A percentile compares a stretch with the other conserved stretches of the same genome.
phyloP scores from a whole-genome alignment of 768 basidiomycete genomes.

The Suillus spraguei region DNA sequence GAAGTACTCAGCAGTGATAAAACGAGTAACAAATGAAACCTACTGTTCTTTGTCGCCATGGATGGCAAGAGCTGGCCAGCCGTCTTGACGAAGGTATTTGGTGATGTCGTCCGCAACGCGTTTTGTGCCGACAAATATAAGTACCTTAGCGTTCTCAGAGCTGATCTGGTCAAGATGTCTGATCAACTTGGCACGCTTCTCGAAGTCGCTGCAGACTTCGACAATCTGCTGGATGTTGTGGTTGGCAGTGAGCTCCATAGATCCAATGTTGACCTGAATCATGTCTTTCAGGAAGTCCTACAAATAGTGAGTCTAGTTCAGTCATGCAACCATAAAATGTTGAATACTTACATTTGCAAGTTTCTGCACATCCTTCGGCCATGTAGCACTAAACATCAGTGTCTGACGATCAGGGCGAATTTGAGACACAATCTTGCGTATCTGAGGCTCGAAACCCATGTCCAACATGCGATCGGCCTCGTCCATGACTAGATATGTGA shows the following conservation, averaged over 20 bases:
- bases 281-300: constrained; percentile 95
- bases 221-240: constrained; percentile 97
- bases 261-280: constrained; percentile 99
- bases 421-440: constrained; percentile 96
- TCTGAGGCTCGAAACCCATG: constrained; percentile 99
- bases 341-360: constrained; percentile 71
- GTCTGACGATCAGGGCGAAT: constrained; percentile 99
- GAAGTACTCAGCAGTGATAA: neutral
- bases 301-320: constrained; percentile 10
- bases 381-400: constrained; percentile 98
- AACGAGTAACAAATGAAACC: constrained; percentile 32
- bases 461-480: constrained; percentile 99
- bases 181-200: constrained; percentile 95
- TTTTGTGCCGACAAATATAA: constrained; percentile 98
- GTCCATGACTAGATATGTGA: constrained; percentile 99
- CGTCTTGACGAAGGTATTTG: constrained; percentile 95
- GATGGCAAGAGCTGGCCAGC: constrained; percentile 99
- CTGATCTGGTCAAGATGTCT: constrained; percentile 98
- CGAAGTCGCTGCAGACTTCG: constrained; percentile 96
- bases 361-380: constrained; percentile 99
- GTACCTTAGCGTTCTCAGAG: constrained; percentile 95
- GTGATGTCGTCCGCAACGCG: constrained; percentile 98
- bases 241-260: constrained; percentile 97
- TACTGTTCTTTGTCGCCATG: constrained; percentile 99
- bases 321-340: neutral